phyloP scores from a whole-genome alignment of 805 yeast species.

The Ogataea allantospora region DNA sequence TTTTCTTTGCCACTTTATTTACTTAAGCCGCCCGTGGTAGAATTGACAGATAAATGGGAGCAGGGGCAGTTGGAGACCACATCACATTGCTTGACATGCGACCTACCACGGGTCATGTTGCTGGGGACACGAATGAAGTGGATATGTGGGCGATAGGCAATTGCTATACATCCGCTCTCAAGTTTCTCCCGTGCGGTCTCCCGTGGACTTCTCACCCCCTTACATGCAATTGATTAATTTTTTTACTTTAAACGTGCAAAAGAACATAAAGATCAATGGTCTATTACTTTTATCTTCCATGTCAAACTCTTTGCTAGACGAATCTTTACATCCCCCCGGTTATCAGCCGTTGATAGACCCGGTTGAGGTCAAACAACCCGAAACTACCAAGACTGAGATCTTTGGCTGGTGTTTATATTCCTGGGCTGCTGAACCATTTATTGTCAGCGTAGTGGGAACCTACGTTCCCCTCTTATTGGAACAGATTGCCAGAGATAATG shows the following conservation, averaged over 20 bases:
- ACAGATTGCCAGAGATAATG: conserved; percentile 70
- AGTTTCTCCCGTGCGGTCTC: neutral
- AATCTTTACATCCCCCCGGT: neutral
- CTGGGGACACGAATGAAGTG: too few relatives aligned
- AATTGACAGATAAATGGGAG: conserved; percentile 4
- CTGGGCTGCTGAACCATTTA: conserved; percentile 79
- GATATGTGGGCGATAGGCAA: too few relatives aligned
- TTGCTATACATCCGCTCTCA: too few relatives aligned
- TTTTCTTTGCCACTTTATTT: conserved; percentile 12
- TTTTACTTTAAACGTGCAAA: neutral
- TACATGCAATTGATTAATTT: neutral
- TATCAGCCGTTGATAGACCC: neutral
- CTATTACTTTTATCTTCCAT: neutral
- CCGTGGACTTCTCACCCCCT: neutral
- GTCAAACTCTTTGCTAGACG: conserved; percentile 3
- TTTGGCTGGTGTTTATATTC: conserved; percentile 69
- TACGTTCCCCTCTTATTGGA: conserved; percentile 72
- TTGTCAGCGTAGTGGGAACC: conserved; percentile 76
- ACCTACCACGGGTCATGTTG: too few relatives aligned
- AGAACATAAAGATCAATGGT: neutral
- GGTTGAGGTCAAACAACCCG: conserved; percentile 12
- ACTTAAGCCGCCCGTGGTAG: conserved; percentile 1
- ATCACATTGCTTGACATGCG: too few relatives aligned
- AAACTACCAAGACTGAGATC: conserved; percentile 43
- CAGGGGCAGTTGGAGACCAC: neutral